Conservation (phyloP, 371 early-diverging fungal species). For the Basidiobolus meristosporus region DNA sequence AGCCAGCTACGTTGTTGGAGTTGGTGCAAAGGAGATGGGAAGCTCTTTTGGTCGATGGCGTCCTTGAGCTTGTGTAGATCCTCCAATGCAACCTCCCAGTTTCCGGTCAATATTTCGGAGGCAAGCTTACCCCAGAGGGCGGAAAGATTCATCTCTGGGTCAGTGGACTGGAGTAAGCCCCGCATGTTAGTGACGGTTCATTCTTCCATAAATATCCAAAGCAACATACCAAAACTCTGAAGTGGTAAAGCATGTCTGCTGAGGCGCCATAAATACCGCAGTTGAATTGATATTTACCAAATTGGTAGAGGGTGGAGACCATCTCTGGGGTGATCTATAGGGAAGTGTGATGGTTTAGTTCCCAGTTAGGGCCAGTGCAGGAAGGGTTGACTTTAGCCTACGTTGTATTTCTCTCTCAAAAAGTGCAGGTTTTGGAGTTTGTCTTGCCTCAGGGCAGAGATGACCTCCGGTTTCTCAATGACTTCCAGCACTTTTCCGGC, state of each 20-base stretch:
- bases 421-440: conserved; percentile 72
- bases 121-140: conserved; percentile 93
- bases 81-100: conserved; percentile 81
- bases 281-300: conserved; percentile 76
- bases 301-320: conserved; percentile 63
- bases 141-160: conserved; percentile 52
- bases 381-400: too few relatives aligned
- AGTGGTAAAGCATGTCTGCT: conserved; percentile 84
- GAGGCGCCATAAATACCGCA: conserved; percentile 83
- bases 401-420: conserved; percentile 62
- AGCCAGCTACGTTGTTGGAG: conserved; percentile 84
- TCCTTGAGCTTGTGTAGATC: conserved; percentile 75
- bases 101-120: conserved; percentile 80
- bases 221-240: conserved; percentile 56
- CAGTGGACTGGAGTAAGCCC: conserved; percentile 48
- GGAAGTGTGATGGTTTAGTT: too few relatives aligned
- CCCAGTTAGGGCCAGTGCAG: too few relatives aligned
- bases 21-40: conserved; percentile 55
- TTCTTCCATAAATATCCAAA: neutral
- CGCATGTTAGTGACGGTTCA: conserved; percentile 1
- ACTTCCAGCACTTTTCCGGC: conserved; percentile 71
- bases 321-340: conserved; percentile 63
- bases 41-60: conserved; percentile 67
- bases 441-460: conserved; percentile 75
- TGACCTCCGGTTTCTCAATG: conserved; percentile 78